phyloP scores from a whole-genome alignment of 768 basidiomycete genomes.

The Collybiopsis confluens region DNA sequence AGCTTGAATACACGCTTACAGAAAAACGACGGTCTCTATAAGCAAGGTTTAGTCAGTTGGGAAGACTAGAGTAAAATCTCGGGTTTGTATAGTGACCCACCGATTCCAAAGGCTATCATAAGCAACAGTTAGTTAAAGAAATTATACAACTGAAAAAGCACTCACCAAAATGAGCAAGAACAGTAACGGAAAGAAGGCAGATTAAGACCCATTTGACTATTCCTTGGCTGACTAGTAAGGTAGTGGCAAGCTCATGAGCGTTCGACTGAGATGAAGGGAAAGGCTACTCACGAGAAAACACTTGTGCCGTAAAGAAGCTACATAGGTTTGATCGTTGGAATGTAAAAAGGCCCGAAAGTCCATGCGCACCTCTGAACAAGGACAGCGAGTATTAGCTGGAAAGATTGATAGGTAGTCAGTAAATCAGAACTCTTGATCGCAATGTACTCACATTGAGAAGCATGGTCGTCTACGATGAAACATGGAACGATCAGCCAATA shows the following conservation, averaged over 20 bases:
- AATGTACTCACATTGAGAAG: conserved; percentile 9
- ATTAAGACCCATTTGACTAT: conserved; percentile 29
- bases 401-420: too few relatives aligned
- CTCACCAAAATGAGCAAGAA: conserved; percentile 15
- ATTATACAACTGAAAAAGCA: conserved; percentile 19
- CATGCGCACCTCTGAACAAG: conserved; percentile 18
- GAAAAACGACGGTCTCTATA: too few relatives aligned
- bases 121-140: neutral
- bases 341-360: neutral
- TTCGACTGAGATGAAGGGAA: neutral
- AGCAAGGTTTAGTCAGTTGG: too few relatives aligned
- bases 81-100: conserved; percentile 26
- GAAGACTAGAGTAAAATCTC: neutral
- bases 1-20: neutral
- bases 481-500: too few relatives aligned
- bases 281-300: conserved; percentile 22
- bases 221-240: conserved; percentile 28
- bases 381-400: conserved; percentile 17
- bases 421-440: neutral
- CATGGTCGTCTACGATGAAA: conserved; percentile 7
- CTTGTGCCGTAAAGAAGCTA: conserved; percentile 32
- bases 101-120: conserved; percentile 32
- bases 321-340: neutral
- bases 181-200: conserved; percentile 6
- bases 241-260: too few relatives aligned